Conservation (phyloP, 257 asterid genomes). For the Nicotiana knightiana region DNA sequence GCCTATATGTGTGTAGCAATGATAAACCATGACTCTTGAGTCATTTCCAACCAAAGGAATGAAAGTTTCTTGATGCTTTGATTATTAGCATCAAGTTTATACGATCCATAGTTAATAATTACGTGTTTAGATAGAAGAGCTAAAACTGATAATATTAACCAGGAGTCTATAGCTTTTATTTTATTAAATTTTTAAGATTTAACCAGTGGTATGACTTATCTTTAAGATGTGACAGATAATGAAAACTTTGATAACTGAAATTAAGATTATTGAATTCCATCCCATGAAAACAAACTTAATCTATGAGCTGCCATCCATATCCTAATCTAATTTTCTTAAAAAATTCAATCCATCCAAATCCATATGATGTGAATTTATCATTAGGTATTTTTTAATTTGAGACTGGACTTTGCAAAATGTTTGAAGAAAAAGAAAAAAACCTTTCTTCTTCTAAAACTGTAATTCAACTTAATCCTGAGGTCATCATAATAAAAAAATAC, state of each 20-base stretch:
- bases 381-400: not conserved
- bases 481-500: not conserved
- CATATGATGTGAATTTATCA: not conserved
- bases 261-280: not conserved
- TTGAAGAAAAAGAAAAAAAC: too few relatives aligned
- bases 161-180: too few relatives aligned
- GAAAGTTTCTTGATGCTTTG: not conserved
- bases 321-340: not conserved
- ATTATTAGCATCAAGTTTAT: not conserved
- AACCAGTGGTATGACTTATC: not conserved
- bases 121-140: too few relatives aligned
- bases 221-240: not conserved
- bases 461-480: not conserved
- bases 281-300: not conserved
- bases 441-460: not conserved
- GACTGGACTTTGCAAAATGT: not conserved
- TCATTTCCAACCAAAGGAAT: not conserved
- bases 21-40: not conserved
- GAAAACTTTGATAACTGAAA: not conserved
- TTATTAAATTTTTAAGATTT: too few relatives aligned
- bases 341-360: not conserved
- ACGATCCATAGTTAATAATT: too few relatives aligned
- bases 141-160: too few relatives aligned
- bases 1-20: constrained; percentile 19
- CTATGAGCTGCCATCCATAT: not conserved